Base-by-base conservation (phyloP, 2,329 filamentous ascomycete species). In the Purpureocillium takamizusanense region DNA sequence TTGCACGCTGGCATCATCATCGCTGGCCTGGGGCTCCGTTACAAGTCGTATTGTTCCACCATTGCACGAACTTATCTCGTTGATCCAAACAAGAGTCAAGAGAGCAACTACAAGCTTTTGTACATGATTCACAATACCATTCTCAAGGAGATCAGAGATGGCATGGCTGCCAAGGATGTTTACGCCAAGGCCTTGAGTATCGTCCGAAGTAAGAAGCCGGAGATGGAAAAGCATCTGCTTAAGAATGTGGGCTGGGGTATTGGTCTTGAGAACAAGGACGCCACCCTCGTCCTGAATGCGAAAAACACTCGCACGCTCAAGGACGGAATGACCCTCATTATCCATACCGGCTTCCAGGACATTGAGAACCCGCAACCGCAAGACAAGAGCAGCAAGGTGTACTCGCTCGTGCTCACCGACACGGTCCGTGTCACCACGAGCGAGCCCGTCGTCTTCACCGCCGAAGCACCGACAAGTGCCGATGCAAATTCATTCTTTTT, bases 401-500 rank as follows among this genome's bases (percentile, higher is more conserved):
- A 98, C 59, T 92, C 89, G 1, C 74, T 98, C 48, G 75, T 95
- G 35, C 76, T 98, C 34, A 89, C 86, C 2, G 92, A 98, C 61
- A 98, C 94, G 1, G 82, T 98, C 33, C 86, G 92, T 51, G 87
- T 95, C 36, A 86, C 83, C 10, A 70, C 76, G 6, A 66, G 66
- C n/a, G 87, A 94, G 36, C 76, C 83, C 1, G 82, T 88, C 25
- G 80, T 95, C 21, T 97, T 98, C 64, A 98, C 92, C 14, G 88
- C 87, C 42, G 89, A 95, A 56, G 89, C 90, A 1, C 81, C 89
- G 2, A 85, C 86, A 21, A 90, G 95, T 54, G 78, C 94, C 42
- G 92, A 97, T 53, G 88, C 88, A 4, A 90, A 90, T 30, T 95
- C 90, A 0, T 98, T 98, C 70, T 97, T 95, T 66, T 98, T 98